Evolutionary conservation across 352 stramenopile species (phyloP), one percentile per base, ranked within the genome.

Genomic region (Globisporangium ultimum): DNA sequence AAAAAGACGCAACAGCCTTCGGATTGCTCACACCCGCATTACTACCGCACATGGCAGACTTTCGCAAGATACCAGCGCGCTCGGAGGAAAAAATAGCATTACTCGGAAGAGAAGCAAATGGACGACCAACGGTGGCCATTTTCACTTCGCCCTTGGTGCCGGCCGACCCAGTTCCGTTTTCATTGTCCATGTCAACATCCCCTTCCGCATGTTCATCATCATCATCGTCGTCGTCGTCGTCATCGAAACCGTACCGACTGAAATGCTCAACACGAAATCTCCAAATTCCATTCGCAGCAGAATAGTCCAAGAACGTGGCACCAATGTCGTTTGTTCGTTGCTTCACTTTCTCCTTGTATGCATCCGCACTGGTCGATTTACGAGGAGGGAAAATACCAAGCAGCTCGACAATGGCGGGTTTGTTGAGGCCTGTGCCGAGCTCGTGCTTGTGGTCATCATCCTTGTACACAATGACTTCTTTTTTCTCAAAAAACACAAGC

Each of bases 221-320:
- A n/a, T n/a, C n/a, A 2, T 87, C 82, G 20, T 91, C 74, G 13
- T 89, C 83, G 22, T 91, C 83, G 41, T 89, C 75, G 54, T 87
- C 77, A 46, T 80, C 70, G 53, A 95, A 83, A 5, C 81, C 85
- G 50, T 95, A 95, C 36, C 85, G 85, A 63, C 81, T 92, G 45
- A 95, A 95, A 51, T 95, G 85, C 57, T 95, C 84, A 17, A 93
- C 85, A 32, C 84, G 80, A 64, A 95, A 95, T 24, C 83, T 79
- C 85, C 85, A 95, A 58, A 93, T 80, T 49, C 85, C 85, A 28
- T 76, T 87, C 14, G 86, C 75, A 11, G 71, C 66, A 11, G 73
- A 76, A 64, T 95, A 95, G 56, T 93, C 83, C 12, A 95, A 66
- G 58, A 84, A 92, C 6, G 72, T 90, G 32, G 85, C 82, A 32